Evolutionary conservation across 1,139 yeast species (phyloP).

Genomic region (Pichia sp.): DNA sequence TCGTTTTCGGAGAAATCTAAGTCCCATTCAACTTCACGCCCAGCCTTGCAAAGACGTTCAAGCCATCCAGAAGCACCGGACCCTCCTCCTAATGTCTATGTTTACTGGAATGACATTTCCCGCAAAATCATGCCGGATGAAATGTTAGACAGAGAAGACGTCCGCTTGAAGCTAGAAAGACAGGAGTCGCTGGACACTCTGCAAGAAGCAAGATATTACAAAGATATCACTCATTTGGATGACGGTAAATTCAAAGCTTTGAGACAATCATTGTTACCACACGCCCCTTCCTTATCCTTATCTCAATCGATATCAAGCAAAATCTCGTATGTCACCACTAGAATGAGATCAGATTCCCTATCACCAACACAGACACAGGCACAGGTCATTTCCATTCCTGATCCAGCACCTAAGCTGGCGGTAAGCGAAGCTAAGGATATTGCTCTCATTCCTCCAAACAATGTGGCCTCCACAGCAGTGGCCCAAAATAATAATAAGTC

Average conservation of each 20-base stretch:
- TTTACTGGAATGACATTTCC: conserved; percentile 16
- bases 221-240: conserved; percentile 53
- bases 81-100: conserved; percentile 29
- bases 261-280: conserved; percentile 55
- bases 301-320: conserved; percentile 9
- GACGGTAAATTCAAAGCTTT: conserved; percentile 68
- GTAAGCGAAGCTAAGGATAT: background rate
- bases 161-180: conserved; percentile 46
- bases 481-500: background rate
- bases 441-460: background rate
- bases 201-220: conserved; percentile 61
- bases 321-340: conserved; percentile 2
- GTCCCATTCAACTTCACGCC: background rate
- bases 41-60: conserved; percentile 35
- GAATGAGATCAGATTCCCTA: conserved; percentile 1
- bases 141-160: conserved; percentile 33
- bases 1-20: background rate
- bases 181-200: conserved; percentile 57
- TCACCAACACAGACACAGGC: background rate
- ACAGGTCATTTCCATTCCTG: background rate
- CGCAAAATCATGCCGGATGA: conserved; percentile 30
- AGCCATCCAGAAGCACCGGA: conserved; percentile 39
- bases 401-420: background rate
- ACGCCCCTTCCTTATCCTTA: conserved; percentile 18
- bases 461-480: background rate